phyloP scores from a whole-genome alignment of 2,329 filamentous ascomycete species.

The Xylaria sp. region DNA sequence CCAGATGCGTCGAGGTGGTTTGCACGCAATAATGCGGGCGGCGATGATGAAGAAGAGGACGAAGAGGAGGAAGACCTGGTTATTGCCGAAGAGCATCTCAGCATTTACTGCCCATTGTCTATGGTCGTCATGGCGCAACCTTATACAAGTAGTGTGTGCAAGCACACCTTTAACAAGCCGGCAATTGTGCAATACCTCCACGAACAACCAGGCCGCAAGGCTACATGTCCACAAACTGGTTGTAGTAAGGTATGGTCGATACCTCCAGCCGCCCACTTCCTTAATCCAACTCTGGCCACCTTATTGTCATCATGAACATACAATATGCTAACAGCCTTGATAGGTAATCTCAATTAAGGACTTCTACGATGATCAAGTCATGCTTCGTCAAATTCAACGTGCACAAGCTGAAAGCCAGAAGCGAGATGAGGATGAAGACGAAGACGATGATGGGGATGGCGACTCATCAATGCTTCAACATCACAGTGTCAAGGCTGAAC shows the following conservation, averaged over 20 bases:
- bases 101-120: conserved; percentile 76
- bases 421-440: conserved; percentile 53
- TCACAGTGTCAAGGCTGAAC: conserved; percentile 41
- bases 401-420: conserved; percentile 55
- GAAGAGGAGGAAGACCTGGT: conserved; percentile 75
- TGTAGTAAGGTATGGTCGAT: conserved; percentile 64
- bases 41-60: conserved; percentile 50
- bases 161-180: conserved; percentile 75
- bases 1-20: conserved; percentile 67
- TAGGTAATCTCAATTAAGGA: conserved; percentile 63
- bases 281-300: neutral
- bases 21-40: conserved; percentile 52
- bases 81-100: conserved; percentile 70
- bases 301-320: neutral
- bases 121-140: conserved; percentile 72
- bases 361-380: conserved; percentile 65
- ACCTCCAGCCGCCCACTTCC: neutral
- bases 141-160: conserved; percentile 73
- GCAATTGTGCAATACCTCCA: conserved; percentile 67
- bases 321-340: conserved; percentile 14
- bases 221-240: conserved; percentile 72
- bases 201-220: conserved; percentile 47
- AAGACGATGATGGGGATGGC: conserved; percentile 45
- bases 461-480: conserved; percentile 40
- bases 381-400: conserved; percentile 68